Evolutionary conservation across 2,329 filamentous ascomycete species (phyloP).

Genomic region (Pyrenophora seminiperda): DNA sequence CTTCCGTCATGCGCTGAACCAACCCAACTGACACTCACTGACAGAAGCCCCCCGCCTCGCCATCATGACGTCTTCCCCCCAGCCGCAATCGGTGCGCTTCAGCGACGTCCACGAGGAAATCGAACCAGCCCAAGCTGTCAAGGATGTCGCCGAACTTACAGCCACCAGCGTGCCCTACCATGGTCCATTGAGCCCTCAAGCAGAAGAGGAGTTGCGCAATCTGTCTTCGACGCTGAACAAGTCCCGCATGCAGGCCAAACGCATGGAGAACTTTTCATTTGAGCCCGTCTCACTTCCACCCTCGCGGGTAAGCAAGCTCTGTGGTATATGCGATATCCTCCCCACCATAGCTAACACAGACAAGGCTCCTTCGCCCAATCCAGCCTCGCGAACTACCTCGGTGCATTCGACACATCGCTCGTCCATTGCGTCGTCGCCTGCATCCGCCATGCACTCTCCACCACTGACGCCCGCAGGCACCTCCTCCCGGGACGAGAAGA

Average conservation of each 20-base stretch:
- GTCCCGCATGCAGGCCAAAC: constrained; percentile 76
- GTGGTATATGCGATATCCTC: background rate
- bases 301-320: constrained; percentile 69
- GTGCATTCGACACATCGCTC: constrained; percentile 55
- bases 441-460: constrained; percentile 79
- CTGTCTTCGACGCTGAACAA: constrained; percentile 75
- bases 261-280: constrained; percentile 85
- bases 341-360: constrained; percentile 30
- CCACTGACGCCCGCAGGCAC: constrained; percentile 87
- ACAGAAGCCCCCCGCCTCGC: constrained; percentile 7
- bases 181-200: constrained; percentile 50
- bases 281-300: constrained; percentile 87
- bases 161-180: constrained; percentile 25
- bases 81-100: constrained; percentile 47
- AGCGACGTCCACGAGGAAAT: constrained; percentile 48
- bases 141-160: constrained; percentile 41
- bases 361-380: constrained; percentile 56
- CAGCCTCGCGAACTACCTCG: constrained; percentile 52
- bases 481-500: constrained; percentile 59
- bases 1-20: constrained; percentile 28
- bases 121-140: constrained; percentile 41
- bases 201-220: constrained; percentile 69
- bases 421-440: constrained; percentile 67
- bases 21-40: constrained; percentile 17
- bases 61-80: constrained; percentile 36